Conservation (phyloP, 495 filamentous ascomycete genomes). For the Podospora appendiculata region DNA sequence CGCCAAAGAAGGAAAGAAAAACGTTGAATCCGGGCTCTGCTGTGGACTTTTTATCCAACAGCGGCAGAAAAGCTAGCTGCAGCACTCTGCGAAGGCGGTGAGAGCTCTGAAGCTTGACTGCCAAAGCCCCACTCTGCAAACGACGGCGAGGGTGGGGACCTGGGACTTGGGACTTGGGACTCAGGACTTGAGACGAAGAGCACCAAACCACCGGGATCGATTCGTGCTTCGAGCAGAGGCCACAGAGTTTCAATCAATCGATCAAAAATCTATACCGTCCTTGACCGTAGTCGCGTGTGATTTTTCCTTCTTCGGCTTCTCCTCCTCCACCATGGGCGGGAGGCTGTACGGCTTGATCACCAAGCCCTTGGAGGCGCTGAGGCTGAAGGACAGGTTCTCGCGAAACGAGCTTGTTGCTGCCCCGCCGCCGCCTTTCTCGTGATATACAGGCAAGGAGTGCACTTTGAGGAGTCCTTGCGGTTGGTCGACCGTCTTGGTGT, state of each 20-base stretch:
- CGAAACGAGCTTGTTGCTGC: constrained; percentile 58
- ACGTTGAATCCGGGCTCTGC: neutral
- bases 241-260: neutral
- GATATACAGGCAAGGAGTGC: constrained; percentile 73
- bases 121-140: neutral
- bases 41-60: constrained; percentile 10
- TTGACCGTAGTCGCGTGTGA: constrained; percentile 20
- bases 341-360: constrained; percentile 83
- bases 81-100: constrained; percentile 6
- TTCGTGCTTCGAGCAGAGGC: too few relatives aligned
- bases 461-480: constrained; percentile 81
- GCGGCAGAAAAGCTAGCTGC: constrained; percentile 8
- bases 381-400: constrained; percentile 81
- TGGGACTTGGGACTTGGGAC: too few relatives aligned
- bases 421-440: constrained; percentile 78
- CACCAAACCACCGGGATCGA: too few relatives aligned
- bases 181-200: too few relatives aligned
- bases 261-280: constrained; percentile 27
- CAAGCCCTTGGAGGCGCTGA: constrained; percentile 73
- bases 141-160: too few relatives aligned
- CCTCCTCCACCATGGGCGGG: constrained; percentile 78
- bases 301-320: constrained; percentile 50
- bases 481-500: constrained; percentile 53
- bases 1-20: constrained; percentile 8
- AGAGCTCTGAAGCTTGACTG: constrained; percentile 1